phyloP scores from a whole-genome alignment of 202 grass and related monocot species.

The Tripidium arundinaceum region DNA sequence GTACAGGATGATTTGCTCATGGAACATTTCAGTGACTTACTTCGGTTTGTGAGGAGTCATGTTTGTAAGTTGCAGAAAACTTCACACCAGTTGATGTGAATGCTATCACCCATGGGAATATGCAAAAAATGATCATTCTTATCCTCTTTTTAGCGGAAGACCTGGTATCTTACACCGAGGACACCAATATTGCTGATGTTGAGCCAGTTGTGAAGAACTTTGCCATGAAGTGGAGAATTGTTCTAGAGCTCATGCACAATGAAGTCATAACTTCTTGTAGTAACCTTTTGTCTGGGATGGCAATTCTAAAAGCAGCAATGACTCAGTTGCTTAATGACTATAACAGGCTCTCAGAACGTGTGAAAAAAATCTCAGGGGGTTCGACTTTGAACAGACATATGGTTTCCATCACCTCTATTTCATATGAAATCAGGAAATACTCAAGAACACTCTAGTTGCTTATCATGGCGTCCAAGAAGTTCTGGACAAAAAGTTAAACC shows the following conservation, averaged over 20 bases:
- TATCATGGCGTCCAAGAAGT: background rate
- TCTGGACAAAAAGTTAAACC: background rate
- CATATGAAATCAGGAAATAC: constrained; percentile 96
- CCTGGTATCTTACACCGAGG: constrained; percentile 42
- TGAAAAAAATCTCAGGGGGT: constrained; percentile 64
- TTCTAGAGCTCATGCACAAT: constrained; percentile 84
- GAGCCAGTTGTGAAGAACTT: constrained; percentile 81
- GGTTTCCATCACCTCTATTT: constrained; percentile 85
- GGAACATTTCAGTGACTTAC: constrained; percentile 76
- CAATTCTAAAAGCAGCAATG: constrained; percentile 76
- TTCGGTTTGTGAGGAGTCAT: constrained; percentile 62
- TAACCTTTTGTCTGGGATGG: constrained; percentile 84
- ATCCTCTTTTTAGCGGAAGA: constrained; percentile 59
- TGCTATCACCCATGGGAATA: constrained; percentile 1
- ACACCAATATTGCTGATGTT: constrained; percentile 47
- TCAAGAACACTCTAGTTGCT: constrained; percentile 65
- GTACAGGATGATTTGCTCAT: constrained; percentile 80
- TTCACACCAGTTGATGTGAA: background rate
- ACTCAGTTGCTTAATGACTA: constrained; percentile 89
- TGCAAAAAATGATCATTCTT: constrained; percentile 15
- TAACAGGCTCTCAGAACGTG: constrained; percentile 70
- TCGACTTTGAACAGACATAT: constrained; percentile 64
- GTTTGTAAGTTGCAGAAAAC: constrained; percentile 63
- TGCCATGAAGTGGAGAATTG: constrained; percentile 61
- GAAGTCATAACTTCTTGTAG: constrained; percentile 89